A percentile compares a stretch with the other conserved stretches of the same genome.
Evolutionary conservation across 768 basidiomycete species (phyloP).

Genomic region (Filobasidium floriforme): DNA sequence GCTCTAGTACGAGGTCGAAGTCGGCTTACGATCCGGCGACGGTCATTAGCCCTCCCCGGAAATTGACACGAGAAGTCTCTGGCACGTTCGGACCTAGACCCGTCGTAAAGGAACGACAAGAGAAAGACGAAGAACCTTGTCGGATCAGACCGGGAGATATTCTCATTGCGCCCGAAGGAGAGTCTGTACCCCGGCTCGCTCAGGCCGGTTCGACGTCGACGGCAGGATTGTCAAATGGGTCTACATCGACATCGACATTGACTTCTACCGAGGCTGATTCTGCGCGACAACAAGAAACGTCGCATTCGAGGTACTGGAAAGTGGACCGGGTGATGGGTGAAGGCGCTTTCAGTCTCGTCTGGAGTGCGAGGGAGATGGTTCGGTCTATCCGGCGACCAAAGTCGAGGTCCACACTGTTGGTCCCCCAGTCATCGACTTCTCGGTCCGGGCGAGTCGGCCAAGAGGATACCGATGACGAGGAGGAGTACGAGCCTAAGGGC

Average conservation of each 20-base stretch:
- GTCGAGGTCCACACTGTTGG: background rate
- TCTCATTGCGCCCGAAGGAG: background rate
- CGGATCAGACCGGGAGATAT: slow-evolving; percentile 3
- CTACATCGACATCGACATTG: background rate
- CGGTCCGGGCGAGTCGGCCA: background rate
- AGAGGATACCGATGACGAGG: slow-evolving; percentile 9
- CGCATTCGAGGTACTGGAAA: slow-evolving; percentile 25
- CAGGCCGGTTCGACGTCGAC: background rate
- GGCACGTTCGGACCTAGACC: background rate
- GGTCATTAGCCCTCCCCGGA: slow-evolving; percentile 1
- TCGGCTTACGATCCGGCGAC: background rate
- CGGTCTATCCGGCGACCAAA: background rate
- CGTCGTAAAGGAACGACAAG: background rate
- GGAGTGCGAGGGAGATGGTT: slow-evolving; percentile 29
- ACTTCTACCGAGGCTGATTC: slow-evolving; percentile 1
- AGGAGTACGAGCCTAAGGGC: slow-evolving; percentile 24
- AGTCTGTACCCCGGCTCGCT: slow-evolving; percentile 2
- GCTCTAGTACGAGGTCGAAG: background rate
- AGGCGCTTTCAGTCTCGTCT: slow-evolving; percentile 43
- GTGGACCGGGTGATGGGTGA: slow-evolving; percentile 37
- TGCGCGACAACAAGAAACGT: slow-evolving; percentile 1
- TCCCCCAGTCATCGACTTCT: background rate
- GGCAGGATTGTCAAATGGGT: too few relatives aligned
- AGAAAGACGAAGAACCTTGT: slow-evolving; percentile 9
- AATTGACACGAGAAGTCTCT: slow-evolving; percentile 1